Percentiles rank a stretch among this genome's conserved stretches.
phyloP scores from a whole-genome alignment of 495 filamentous ascomycete species.

The Penicillium salamii region DNA sequence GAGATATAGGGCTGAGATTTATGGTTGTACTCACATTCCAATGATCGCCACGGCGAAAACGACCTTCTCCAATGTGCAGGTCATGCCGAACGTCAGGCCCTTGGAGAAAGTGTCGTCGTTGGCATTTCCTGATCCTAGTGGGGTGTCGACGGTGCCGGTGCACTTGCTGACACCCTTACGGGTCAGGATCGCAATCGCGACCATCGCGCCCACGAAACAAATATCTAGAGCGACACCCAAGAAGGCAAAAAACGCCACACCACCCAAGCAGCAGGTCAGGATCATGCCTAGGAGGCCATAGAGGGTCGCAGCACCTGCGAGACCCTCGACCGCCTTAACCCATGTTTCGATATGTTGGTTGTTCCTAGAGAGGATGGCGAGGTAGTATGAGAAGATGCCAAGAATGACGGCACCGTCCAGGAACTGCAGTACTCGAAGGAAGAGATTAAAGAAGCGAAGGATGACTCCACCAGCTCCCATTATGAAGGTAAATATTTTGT shows the following conservation, averaged over 20 bases:
- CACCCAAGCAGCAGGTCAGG: conserved; percentile 76
- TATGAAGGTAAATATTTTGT: background rate
- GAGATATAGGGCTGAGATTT: background rate
- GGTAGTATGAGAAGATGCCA: conserved; percentile 69
- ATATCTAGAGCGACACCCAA: conserved; percentile 77
- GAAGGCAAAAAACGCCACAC: conserved; percentile 68
- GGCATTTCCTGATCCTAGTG: conserved; percentile 60
- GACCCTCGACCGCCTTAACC: conserved; percentile 76
- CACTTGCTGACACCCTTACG: conserved; percentile 62
- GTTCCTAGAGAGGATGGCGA: conserved; percentile 54
- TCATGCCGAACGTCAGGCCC: conserved; percentile 43
- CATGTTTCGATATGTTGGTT: conserved; percentile 57
- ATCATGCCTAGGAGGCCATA: conserved; percentile 70
- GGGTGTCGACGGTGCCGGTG: conserved; percentile 60
- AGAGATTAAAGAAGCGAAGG: conserved; percentile 60
- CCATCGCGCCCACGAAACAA: conserved; percentile 74
- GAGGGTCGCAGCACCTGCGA: conserved; percentile 67
- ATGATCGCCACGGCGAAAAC: conserved; percentile 75
- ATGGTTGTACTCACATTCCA: conserved; percentile 59
- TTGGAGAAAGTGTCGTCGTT: conserved; percentile 32
- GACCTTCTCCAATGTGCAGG: conserved; percentile 70
- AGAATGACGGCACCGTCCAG: conserved; percentile 68
- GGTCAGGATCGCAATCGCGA: conserved; percentile 72
- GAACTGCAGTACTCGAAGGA: conserved; percentile 69
- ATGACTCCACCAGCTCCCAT: conserved; percentile 54